phyloP scores from a whole-genome alignment of 345 rosid genomes.

The Linum tenue region DNA sequence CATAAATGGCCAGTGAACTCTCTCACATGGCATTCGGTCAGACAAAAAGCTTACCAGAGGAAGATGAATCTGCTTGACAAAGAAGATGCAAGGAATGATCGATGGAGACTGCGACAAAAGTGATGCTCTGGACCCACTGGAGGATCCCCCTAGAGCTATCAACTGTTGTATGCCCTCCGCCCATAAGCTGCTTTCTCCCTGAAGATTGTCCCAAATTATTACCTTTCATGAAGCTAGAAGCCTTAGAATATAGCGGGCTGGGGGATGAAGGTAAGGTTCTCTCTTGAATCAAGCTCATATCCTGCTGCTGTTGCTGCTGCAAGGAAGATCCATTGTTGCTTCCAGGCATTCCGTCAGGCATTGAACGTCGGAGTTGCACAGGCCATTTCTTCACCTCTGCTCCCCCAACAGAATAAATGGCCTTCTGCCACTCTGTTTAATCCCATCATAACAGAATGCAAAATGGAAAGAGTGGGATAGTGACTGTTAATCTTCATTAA shows the following conservation, averaged over 20 bases:
- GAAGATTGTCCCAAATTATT: constrained; percentile 55
- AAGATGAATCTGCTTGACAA: constrained; percentile 64
- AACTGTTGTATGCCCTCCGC: constrained; percentile 46
- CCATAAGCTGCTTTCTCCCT: constrained; percentile 69
- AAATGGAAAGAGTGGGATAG: background rate
- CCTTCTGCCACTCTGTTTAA: constrained; percentile 94
- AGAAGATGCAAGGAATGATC: constrained; percentile 78
- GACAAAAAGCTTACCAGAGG: constrained; percentile 52
- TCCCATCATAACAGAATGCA: constrained; percentile 11
- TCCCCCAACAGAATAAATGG: constrained; percentile 83
- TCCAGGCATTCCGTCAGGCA: constrained; percentile 26
- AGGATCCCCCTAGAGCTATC: constrained; percentile 82
- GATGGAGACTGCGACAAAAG: constrained; percentile 69
- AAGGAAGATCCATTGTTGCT: constrained; percentile 54
- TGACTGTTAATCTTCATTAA: too few species aligned
- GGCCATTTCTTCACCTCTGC: constrained; percentile 95
- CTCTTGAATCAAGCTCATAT: constrained; percentile 85
- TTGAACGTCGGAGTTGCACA: constrained; percentile 74
- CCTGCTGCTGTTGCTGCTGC: constrained; percentile 52
- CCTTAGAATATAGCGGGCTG: constrained; percentile 63
- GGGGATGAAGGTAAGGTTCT: constrained; percentile 81
- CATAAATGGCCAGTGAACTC: background rate
- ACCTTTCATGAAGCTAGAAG: constrained; percentile 83
- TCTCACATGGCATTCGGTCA: background rate
- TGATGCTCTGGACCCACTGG: constrained; percentile 96